Evolutionary conservation across 108 stramenopile species (phyloP).

Genomic region (Epithemia pelagica): DNA sequence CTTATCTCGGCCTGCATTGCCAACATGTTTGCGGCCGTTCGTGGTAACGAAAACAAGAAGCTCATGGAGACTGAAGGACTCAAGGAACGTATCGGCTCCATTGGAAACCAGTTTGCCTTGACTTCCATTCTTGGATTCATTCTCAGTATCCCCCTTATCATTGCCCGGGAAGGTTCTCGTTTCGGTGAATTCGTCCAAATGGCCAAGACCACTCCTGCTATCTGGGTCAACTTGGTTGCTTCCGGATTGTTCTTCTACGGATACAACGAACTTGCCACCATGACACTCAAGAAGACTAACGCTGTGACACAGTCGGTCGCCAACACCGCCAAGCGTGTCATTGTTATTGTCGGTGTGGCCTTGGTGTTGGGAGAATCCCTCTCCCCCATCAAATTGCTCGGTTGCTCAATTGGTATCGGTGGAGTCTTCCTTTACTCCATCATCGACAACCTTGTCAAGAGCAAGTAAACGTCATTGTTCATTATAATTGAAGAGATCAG

Average conservation of each 20-base stretch:
- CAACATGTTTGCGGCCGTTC: conserved; percentile 88
- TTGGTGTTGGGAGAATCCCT: conserved; percentile 84
- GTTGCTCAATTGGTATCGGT: conserved; percentile 88
- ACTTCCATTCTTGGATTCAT: conserved; percentile 83
- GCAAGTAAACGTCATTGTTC: conserved; percentile 15
- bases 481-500: no score
- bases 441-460: conserved; percentile 64
- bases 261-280: conserved; percentile 92
- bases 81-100: conserved; percentile 82
- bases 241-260: conserved; percentile 93
- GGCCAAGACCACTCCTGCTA: conserved; percentile 70
- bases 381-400: conserved; percentile 82
- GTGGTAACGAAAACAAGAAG: conserved; percentile 94
- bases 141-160: conserved; percentile 68
- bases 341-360: conserved; percentile 88
- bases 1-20: conserved; percentile 85
- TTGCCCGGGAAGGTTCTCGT: conserved; percentile 62
- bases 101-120: conserved; percentile 91
- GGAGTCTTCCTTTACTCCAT: conserved; percentile 89
- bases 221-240: conserved; percentile 77
- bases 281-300: conserved; percentile 92
- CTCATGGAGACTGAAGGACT: conserved; percentile 86
- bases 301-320: conserved; percentile 92
- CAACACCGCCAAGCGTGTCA: conserved; percentile 94
- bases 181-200: conserved; percentile 73